Conservation (phyloP, 1,284 basidiomycete genomes). For the Microbotryomycetes sp. region DNA sequence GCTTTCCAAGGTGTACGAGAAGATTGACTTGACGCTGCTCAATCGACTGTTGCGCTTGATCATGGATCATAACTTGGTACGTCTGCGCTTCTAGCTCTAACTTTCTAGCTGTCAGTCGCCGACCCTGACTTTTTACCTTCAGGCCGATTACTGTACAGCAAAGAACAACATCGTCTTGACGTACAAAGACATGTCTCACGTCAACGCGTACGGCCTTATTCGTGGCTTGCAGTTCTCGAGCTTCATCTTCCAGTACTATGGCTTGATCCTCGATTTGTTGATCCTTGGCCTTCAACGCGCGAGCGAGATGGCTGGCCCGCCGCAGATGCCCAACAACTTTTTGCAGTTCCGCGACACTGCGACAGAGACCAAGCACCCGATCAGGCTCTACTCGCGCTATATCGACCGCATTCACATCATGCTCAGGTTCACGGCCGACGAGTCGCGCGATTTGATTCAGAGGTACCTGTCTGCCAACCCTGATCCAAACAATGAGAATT, state of each 20-base stretch:
- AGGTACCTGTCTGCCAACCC: conserved; percentile 86
- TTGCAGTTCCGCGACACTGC: conserved; percentile 86
- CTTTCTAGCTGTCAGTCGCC: not conserved
- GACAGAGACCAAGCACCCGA: conserved; percentile 88
- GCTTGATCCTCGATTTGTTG: conserved; percentile 58
- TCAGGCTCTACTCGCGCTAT: conserved; percentile 86
- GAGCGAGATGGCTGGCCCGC: conserved; percentile 93
- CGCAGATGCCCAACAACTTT: conserved; percentile 92
- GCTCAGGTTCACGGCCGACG: conserved; percentile 97
- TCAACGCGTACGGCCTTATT: conserved; percentile 85
- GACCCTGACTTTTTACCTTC: not conserved
- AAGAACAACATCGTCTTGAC: conserved; percentile 94
- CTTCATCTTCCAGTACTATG: conserved; percentile 65
- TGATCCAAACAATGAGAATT: conserved; percentile 66
- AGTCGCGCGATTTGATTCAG: conserved; percentile 94
- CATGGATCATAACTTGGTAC: conserved; percentile 81
- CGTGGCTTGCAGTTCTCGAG: conserved; percentile 92
- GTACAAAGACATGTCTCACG: conserved; percentile 91
- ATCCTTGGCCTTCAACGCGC: conserved; percentile 89
- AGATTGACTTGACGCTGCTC: conserved; percentile 88
- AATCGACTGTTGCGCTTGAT: conserved; percentile 89
- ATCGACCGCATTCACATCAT: conserved; percentile 88
- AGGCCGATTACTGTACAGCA: conserved; percentile 90
- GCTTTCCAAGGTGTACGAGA: conserved; percentile 91
- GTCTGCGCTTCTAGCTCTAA: not conserved